phyloP scores from a whole-genome alignment of 805 yeast genomes.

The Saccharomycopsis malanga region DNA sequence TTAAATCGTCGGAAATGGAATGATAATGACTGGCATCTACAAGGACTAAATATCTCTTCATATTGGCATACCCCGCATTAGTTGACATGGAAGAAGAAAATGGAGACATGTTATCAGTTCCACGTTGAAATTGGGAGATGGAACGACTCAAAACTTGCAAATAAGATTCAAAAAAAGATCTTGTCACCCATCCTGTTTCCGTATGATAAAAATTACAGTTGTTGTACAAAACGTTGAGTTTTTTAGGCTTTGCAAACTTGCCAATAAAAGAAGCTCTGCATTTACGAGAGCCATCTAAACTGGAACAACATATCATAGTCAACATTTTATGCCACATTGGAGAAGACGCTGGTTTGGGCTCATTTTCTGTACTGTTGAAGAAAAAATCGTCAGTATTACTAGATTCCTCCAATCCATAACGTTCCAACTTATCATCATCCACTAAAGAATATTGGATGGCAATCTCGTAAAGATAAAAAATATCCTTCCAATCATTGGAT shows the following conservation, averaged over 20 bases:
- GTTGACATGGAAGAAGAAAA: too few relatives aligned
- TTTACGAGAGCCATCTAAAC: slow-evolving; percentile 3
- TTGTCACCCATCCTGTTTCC: slow-evolving; percentile 9
- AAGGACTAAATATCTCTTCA: not conserved
- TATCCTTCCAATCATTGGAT: not conserved
- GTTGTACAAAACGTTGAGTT: not conserved
- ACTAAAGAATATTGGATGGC: slow-evolving; percentile 1
- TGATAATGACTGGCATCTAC: slow-evolving; percentile 5
- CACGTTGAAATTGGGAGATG: not conserved
- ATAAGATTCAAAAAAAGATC: slow-evolving; percentile 9
- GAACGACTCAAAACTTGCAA: not conserved
- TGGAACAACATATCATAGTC: slow-evolving; percentile 7
- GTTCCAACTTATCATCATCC: not conserved
- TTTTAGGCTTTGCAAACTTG: not conserved
- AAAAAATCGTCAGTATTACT: not conserved
- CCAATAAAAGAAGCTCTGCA: slow-evolving; percentile 8
- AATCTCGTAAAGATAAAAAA: slow-evolving; percentile 1
- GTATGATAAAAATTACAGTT: slow-evolving; percentile 9
- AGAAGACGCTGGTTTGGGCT: not conserved
- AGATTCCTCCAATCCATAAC: not conserved
- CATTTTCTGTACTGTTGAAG: not conserved
- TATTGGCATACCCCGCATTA: too few relatives aligned
- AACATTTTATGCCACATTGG: slow-evolving; percentile 1
- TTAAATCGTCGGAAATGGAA: slow-evolving; percentile 4
- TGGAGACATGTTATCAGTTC: not conserved